phyloP scores from a whole-genome alignment of 2,329 filamentous ascomycete genomes.

The Botrytis tulipae region DNA sequence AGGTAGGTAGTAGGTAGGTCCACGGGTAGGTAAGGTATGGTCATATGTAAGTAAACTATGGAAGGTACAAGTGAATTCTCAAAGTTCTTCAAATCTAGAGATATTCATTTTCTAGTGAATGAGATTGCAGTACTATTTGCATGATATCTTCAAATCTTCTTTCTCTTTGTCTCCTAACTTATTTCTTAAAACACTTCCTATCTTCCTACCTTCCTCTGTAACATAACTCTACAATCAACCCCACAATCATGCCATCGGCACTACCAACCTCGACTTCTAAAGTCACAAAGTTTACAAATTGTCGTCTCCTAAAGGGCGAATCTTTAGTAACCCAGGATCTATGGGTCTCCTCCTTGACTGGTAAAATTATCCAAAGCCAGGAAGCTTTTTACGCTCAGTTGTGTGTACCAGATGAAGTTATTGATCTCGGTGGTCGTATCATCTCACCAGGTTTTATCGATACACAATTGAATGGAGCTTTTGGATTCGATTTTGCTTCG shows the following conservation, averaged over 20 bases:
- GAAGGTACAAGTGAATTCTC: not conserved
- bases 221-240: not conserved
- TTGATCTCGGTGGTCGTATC: conserved; percentile 81
- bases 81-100: not conserved
- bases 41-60: not conserved
- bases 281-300: conserved; percentile 89
- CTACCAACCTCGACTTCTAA: conserved; percentile 42
- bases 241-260: conserved; percentile 43
- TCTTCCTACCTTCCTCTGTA: not conserved
- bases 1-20: not conserved
- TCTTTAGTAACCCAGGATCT: conserved; percentile 71
- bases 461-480: conserved; percentile 86
- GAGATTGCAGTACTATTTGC: not conserved
- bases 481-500: conserved; percentile 88
- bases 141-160: not conserved
- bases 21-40: not conserved
- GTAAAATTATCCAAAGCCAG: conserved; percentile 75
- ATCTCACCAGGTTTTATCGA: conserved; percentile 86
- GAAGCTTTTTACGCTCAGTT: conserved; percentile 66
- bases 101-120: conserved; percentile 7
- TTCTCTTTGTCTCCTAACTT: not conserved
- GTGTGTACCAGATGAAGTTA: conserved; percentile 66
- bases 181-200: not conserved
- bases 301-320: conserved; percentile 68
- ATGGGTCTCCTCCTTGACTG: conserved; percentile 81